Evolutionary conservation across 176 grass and related monocot genomes (phyloP), one percentile per base, ranked within the genome.

Genomic region (Bromus sterilis): DNA sequence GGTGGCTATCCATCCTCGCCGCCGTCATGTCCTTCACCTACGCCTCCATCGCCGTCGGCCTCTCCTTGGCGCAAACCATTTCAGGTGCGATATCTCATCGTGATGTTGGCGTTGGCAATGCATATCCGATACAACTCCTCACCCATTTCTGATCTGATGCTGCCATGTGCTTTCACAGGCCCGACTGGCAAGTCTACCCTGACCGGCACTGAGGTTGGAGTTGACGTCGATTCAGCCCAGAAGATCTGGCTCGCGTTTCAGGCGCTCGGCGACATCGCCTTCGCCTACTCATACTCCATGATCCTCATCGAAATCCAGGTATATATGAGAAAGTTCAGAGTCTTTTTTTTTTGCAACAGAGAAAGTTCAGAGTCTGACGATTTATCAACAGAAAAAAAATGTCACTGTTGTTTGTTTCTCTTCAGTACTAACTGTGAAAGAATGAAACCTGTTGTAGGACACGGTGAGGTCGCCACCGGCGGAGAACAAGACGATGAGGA

Each of bases 271-370:
- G 77, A 99, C 78, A 90, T 99, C 15, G 96, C 96, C 0, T 99
- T 99, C 48, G 93, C 96, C 4, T 99, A 99, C 56, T 95, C 93
- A 1, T 99, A 87, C 82, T 95, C 96, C 31, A 84, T 99, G 91
- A 89, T 99, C 77, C 87, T 99, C 5, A 94, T 95, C 15, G 96
- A 99, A 80, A 99, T 99, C 67, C 93, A 99, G 83, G 95, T 91
- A 87, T 33, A 1, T 4, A 36, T 28, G 8, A 44, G 0, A 28
- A 23, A 11, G 21, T 25, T 79, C 21, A 79, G 56, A 83, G 33
- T 21, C 33, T 63, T 30, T n/a, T n/a, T n/a, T n/a, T n/a, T n/a
- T n/a, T n/a, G n/a, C n/a, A n/a, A n/a, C n/a, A n/a, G n/a, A 46
- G 43, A 46, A 15, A 16, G 1, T 5, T 1, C 44, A 13, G 44